Conservation (phyloP, 805 yeast genomes). For the Saccharomycopsis schoenii region DNA sequence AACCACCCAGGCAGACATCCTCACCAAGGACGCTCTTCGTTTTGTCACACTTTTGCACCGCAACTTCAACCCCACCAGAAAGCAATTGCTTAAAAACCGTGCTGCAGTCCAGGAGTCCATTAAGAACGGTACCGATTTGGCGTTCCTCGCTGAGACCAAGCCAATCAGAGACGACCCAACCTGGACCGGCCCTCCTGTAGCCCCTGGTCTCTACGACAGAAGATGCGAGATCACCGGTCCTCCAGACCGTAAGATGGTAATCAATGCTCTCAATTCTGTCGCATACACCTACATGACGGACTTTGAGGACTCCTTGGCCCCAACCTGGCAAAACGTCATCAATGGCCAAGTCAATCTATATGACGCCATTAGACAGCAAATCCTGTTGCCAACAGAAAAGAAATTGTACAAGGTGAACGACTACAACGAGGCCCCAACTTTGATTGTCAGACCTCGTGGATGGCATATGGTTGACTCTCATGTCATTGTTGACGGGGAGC, state of each 20-base stretch:
- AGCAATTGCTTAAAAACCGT: slow-evolving; percentile 51
- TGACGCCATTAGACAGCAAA: slow-evolving; percentile 64
- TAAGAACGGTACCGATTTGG: slow-evolving; percentile 53
- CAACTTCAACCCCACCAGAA: slow-evolving; percentile 55
- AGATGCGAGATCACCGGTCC: slow-evolving; percentile 82
- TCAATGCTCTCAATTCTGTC: slow-evolving; percentile 68
- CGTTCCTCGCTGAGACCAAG: slow-evolving; percentile 59
- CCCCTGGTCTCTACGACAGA: slow-evolving; percentile 65
- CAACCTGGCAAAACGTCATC: slow-evolving; percentile 72
- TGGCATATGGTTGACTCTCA: slow-evolving; percentile 79
- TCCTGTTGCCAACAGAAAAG: slow-evolving; percentile 40
- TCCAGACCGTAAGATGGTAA: slow-evolving; percentile 73
- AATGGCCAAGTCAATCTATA: slow-evolving; percentile 74
- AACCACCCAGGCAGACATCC: slow-evolving; percentile 40
- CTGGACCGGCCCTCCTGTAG: slow-evolving; percentile 69
- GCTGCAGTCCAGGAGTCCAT: slow-evolving; percentile 48
- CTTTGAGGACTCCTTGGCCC: slow-evolving; percentile 77
- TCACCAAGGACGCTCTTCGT: slow-evolving; percentile 50
- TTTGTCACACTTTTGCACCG: slow-evolving; percentile 67
- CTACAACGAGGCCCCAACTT: slow-evolving; percentile 58
- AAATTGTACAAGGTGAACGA: slow-evolving; percentile 36
- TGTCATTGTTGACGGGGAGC: slow-evolving; percentile 61
- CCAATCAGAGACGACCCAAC: slow-evolving; percentile 60
- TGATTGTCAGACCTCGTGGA: slow-evolving; percentile 81
- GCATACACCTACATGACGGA: slow-evolving; percentile 83